These are phyloP conservation scores for Kodamaea neixiangensis DNA, from an alignment of 805 yeast genomes.

Conservation along the genomic window DNA sequence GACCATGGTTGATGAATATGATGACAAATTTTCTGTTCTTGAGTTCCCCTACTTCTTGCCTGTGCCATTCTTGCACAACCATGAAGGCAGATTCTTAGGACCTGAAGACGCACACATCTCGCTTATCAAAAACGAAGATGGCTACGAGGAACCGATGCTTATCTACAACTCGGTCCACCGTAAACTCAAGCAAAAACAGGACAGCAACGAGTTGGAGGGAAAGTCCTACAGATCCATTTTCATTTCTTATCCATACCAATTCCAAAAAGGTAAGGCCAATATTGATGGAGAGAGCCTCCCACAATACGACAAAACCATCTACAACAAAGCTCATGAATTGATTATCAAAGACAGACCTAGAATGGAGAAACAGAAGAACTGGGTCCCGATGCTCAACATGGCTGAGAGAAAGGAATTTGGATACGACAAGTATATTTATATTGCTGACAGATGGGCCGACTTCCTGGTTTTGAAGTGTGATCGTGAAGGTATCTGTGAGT, in stretches of 20 bases:
- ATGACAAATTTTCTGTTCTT: constrained; percentile 4
- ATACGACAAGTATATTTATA: constrained; percentile 30
- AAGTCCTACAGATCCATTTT: constrained; percentile 30
- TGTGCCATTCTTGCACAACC: constrained; percentile 32
- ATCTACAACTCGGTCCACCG: constrained; percentile 41
- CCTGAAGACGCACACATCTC: constrained; percentile 55
- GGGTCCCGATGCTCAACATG: constrained; percentile 42
- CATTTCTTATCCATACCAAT: constrained; percentile 34
- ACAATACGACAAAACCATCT: constrained; percentile 16
- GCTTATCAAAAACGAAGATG: constrained; percentile 31
- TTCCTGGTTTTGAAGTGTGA: constrained; percentile 31
- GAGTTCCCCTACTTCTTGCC: constrained; percentile 31
- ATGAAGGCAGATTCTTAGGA: constrained; percentile 33
- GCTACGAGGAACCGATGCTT: constrained; percentile 48
- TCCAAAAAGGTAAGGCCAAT: constrained; percentile 30
- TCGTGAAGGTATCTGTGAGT: constrained; percentile 17
- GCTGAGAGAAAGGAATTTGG: constrained; percentile 21
- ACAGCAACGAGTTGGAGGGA: constrained; percentile 1
- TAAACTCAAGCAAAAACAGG: constrained; percentile 10
- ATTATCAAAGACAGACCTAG: constrained; percentile 12
- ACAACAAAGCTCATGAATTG: constrained; percentile 24
- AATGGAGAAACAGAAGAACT: constrained; percentile 32
- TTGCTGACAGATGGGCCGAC: constrained; percentile 36
- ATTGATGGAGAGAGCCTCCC: constrained; percentile 23
- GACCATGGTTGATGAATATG: neutral